These are phyloP conservation scores for Porodaedalea pini DNA, from an alignment of 1,284 basidiomycete species.

Conservation along the genomic window DNA sequence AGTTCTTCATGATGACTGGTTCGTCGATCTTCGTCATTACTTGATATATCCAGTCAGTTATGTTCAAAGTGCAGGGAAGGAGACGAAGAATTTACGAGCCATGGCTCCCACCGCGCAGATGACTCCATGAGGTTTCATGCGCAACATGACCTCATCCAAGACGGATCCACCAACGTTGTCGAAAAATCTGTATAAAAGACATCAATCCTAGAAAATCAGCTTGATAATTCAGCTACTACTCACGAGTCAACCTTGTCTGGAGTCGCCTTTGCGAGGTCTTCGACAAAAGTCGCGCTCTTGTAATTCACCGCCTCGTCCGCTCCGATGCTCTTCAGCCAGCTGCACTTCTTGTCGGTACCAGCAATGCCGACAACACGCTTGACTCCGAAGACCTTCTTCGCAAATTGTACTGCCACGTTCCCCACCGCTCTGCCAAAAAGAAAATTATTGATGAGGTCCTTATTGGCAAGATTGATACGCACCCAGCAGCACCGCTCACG, in stretches of 20 bases:
- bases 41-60: conserved; percentile 20
- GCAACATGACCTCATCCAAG: conserved; percentile 32
- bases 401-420: conserved; percentile 30
- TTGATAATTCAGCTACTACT: no score
- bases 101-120: conserved; percentile 43
- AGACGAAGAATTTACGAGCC: conserved; percentile 25
- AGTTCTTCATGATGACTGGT: conserved; percentile 24
- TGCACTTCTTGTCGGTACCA: conserved; percentile 43
- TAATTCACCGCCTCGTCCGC: conserved; percentile 46
- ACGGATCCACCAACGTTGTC: conserved; percentile 40
- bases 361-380: conserved; percentile 44
- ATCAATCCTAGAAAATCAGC: background rate
- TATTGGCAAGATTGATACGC: conserved; percentile 7
- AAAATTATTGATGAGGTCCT: background rate
- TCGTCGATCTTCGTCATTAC: conserved; percentile 18
- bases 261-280: conserved; percentile 21
- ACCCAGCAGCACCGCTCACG: conserved; percentile 36
- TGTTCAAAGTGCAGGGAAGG: background rate
- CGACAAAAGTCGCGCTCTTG: conserved; percentile 31
- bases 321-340: conserved; percentile 40
- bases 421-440: conserved; percentile 28
- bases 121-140: conserved; percentile 37
- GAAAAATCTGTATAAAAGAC: conserved; percentile 26
- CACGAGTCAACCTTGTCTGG: conserved; percentile 21
- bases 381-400: conserved; percentile 37